Evolutionary conservation across 169 alveolate species (phyloP).

Genomic region (Toxoplasma gondii): DNA sequence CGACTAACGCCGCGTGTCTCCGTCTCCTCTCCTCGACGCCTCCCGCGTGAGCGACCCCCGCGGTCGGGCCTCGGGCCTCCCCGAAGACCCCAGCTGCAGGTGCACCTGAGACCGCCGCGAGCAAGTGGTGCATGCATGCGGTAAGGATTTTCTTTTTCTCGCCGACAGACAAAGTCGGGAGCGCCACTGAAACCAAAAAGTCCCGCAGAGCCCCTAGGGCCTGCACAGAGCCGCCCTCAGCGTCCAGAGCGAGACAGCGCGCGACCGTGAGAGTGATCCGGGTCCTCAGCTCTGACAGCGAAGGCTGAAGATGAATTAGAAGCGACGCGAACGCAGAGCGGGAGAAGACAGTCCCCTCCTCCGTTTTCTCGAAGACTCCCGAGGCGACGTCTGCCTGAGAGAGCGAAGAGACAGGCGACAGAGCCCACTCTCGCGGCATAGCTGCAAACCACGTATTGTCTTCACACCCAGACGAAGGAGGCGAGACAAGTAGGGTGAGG

Average conservation of each 20-base stretch:
- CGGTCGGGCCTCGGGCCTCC: not conserved
- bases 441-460: not conserved
- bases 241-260: slow-evolving; percentile 16
- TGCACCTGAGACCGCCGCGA: not conserved
- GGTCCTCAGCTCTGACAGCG: not conserved
- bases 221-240: slow-evolving; percentile 6
- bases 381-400: not conserved
- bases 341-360: too few relatives aligned
- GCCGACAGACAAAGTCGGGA: not conserved
- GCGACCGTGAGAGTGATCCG: not conserved
- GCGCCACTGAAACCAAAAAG: not conserved
- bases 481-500: not conserved
- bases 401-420: not conserved
- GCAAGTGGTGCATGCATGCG: not conserved
- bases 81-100: not conserved
- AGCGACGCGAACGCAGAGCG: not conserved
- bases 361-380: not conserved
- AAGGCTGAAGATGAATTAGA: not conserved
- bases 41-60: not conserved
- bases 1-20: not conserved
- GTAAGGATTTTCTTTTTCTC: not conserved
- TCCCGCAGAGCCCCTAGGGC: not conserved
- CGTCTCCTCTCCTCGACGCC: not conserved
- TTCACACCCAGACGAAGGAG: not conserved
- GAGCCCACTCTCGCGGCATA: not conserved